Conservation (phyloP, 1,139 yeast genomes). For the Zygosaccharomyces pseudobailii region DNA sequence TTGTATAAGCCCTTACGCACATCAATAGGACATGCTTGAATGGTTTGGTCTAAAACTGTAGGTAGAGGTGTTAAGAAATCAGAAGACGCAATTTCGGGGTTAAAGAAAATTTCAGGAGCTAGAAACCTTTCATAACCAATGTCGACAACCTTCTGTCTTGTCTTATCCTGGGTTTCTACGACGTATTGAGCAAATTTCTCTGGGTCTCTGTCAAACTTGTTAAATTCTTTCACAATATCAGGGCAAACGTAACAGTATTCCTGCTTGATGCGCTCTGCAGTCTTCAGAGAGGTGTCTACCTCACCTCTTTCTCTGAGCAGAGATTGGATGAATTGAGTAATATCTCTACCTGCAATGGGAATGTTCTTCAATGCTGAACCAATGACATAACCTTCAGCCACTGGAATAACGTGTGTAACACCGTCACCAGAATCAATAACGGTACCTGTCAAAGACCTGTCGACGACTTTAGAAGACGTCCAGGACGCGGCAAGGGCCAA, state of each 20-base stretch:
- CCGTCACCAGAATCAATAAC: slow-evolving; percentile 98
- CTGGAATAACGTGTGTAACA: slow-evolving; percentile 98
- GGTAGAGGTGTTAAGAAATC: slow-evolving; percentile 97
- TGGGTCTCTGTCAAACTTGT: slow-evolving; percentile 89
- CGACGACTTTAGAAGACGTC: slow-evolving; percentile 94
- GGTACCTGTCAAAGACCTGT: slow-evolving; percentile 94
- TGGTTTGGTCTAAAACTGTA: slow-evolving; percentile 87
- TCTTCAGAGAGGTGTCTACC: slow-evolving; percentile 84
- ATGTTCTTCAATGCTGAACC: slow-evolving; percentile 96
- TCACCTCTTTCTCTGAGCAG: slow-evolving; percentile 96
- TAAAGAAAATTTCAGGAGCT: slow-evolving; percentile 98
- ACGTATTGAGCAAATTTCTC: slow-evolving; percentile 90
- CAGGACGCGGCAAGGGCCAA: slow-evolving; percentile 97
- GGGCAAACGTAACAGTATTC: slow-evolving; percentile 97
- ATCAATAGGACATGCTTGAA: slow-evolving; percentile 94
- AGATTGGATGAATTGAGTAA: slow-evolving; percentile 87
- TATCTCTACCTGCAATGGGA: slow-evolving; percentile 98
- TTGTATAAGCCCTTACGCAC: slow-evolving; percentile 94
- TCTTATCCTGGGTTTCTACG: slow-evolving; percentile 76
- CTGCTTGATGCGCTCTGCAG: slow-evolving; percentile 95
- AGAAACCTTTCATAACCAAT: slow-evolving; percentile 96
- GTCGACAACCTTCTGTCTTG: slow-evolving; percentile 64
- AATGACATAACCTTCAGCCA: slow-evolving; percentile 97
- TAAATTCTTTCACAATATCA: slow-evolving; percentile 93
- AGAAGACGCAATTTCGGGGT: slow-evolving; percentile 93